Base-by-base conservation (phyloP, 805 yeast species). In the Cyberlindnera mississippiensis region DNA sequence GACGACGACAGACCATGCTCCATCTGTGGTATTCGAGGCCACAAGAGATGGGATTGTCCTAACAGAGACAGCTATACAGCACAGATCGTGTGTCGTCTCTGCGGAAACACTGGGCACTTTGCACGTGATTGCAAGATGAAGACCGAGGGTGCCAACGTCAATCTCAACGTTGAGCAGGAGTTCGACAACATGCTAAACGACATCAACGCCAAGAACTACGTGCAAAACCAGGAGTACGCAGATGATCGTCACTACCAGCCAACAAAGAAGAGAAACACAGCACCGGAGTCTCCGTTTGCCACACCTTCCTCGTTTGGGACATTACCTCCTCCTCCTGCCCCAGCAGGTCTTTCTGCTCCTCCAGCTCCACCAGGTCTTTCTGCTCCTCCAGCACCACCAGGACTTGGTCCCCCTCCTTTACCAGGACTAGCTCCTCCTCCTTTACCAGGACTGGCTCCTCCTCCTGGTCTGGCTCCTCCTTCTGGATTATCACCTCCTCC, bases 61-160 rank as follows among this genome's bases (percentile, higher is more conserved):
- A 70, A 63, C 47, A 63, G 69, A 44, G 69, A 68, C 42, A 69
- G 64, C 26, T 78, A 62, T 70, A 72, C 74, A 38, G 76, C 67
- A 42, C 74, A 58, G 35, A 67, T 91, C 33, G 73, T 81, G 13
- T 93, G 98, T 65, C 70, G 78, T 24, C 70, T 69, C 13, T 91
- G 98, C 72, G 95, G 95, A 1, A 75, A 75, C 40, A 67, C 74
- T 20, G 99, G 98, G 1, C 98, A 91, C 64, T 78, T 80, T 48
- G 90, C 95, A 1, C 71, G 88, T 44, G 98, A 93, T 63, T 93
- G 99, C 72, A 76, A 45, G 41, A 46, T 43, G 33, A 45, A 44
- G 35, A 49, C 42, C 15, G 42, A 45, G 6, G 48, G 43, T 11
- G 38, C 44, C 14, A 36, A 40, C 19, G 14, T 38, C 18, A 41